These are phyloP conservation scores for Colletotrichum musae DNA, from an alignment of 2,329 filamentous ascomycete species.

Conservation along the genomic window DNA sequence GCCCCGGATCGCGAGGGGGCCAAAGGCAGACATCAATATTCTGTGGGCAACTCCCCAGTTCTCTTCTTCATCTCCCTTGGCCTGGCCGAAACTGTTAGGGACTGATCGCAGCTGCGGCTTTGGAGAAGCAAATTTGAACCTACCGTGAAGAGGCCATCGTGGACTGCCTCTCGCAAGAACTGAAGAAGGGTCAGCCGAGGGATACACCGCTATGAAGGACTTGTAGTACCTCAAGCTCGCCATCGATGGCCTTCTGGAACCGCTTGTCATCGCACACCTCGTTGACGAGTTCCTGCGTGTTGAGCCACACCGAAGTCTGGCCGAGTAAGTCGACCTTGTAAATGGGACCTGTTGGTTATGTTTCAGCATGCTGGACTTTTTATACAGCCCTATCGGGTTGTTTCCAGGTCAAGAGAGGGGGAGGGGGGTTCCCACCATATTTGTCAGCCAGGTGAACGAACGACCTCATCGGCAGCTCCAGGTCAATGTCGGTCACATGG, in stretches of 20 bases:
- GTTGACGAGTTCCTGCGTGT: constrained; percentile 69
- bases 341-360: constrained; percentile 64
- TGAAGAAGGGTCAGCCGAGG: constrained; percentile 20
- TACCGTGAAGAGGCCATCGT: constrained; percentile 48
- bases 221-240: constrained; percentile 53
- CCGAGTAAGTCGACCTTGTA: constrained; percentile 68
- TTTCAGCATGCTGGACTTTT: not conserved
- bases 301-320: constrained; percentile 62
- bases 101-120: not conserved
- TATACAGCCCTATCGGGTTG: not conserved
- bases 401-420: too few species aligned
- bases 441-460: constrained; percentile 72
- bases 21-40: constrained; percentile 77
- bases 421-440: constrained; percentile 67
- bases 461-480: constrained; percentile 68
- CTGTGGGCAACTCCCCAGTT: constrained; percentile 69
- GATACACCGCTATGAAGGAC: fast-evolving
- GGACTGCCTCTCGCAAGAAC: constrained; percentile 72
- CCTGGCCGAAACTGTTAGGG: not conserved
- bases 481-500: constrained; percentile 75
- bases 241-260: constrained; percentile 71
- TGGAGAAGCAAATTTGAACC: not conserved
- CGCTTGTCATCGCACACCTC: constrained; percentile 76
- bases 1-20: constrained; percentile 74
- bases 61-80: constrained; percentile 34